phyloP scores from a whole-genome alignment of 2,329 filamentous ascomycete genomes.

The Paracamarosporium sp. region DNA sequence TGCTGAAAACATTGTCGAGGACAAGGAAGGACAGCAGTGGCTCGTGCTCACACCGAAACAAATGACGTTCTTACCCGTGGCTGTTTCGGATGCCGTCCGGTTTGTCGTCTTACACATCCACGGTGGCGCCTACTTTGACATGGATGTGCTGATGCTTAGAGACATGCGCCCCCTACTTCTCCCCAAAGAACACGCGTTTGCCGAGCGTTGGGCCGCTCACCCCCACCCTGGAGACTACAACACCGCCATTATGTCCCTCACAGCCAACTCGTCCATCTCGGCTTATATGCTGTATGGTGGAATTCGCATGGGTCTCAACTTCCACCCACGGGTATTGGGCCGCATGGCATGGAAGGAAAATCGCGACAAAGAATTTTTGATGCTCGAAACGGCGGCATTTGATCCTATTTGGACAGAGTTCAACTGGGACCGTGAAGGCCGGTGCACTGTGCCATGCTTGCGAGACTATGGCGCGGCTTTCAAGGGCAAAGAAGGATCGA shows the following conservation, averaged over 20 bases:
- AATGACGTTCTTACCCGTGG: constrained; percentile 64
- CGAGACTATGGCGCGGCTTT: constrained; percentile 62
- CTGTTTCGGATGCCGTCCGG: constrained; percentile 63
- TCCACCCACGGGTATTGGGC: constrained; percentile 62
- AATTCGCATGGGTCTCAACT: constrained; percentile 65
- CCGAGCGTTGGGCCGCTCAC: constrained; percentile 63
- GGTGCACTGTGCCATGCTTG: constrained; percentile 62
- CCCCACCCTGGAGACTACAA: constrained; percentile 63
- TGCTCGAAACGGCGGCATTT: constrained; percentile 65
- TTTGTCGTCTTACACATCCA: constrained; percentile 63
- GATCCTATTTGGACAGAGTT: constrained; percentile 66
- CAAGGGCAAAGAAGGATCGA: constrained; percentile 53
- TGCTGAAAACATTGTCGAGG: constrained; percentile 60
- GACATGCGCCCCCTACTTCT: constrained; percentile 63
- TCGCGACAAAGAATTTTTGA: constrained; percentile 60
- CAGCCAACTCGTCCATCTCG: constrained; percentile 62
- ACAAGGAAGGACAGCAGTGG: constrained; percentile 59
- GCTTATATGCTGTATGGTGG: constrained; percentile 63
- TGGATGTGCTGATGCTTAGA: constrained; percentile 62
- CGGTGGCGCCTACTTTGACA: constrained; percentile 63
- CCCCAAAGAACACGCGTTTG: constrained; percentile 59
- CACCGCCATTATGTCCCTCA: constrained; percentile 63
- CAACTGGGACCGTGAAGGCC: constrained; percentile 59
- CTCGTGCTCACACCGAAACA: constrained; percentile 61
- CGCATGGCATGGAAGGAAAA: constrained; percentile 64